Evolutionary conservation across 805 yeast genomes (phyloP).

Genomic region (Metschnikowia hibisci): DNA sequence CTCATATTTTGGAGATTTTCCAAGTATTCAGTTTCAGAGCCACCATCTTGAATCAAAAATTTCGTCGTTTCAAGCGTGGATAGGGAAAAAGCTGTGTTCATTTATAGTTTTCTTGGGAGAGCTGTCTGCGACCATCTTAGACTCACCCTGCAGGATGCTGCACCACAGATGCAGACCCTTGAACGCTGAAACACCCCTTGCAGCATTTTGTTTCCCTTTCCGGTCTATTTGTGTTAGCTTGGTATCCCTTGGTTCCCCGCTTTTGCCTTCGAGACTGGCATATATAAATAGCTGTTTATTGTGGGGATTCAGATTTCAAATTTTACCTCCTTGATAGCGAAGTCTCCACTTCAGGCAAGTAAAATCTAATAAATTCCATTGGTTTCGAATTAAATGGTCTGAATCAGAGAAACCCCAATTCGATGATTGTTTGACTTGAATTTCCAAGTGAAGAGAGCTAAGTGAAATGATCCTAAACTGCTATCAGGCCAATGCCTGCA

Average conservation of each 20-base stretch:
- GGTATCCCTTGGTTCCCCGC: too few species aligned
- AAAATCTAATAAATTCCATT: too few species aligned
- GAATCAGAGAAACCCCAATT: too few species aligned
- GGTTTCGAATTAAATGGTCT: too few species aligned
- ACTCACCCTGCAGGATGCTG: not conserved
- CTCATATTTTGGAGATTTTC: constrained; percentile 1
- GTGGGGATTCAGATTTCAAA: too few species aligned
- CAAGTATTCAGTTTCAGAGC: not conserved
- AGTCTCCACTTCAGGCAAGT: too few species aligned
- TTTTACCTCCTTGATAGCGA: too few species aligned
- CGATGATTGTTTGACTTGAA: too few species aligned
- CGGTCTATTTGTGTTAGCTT: not conserved
- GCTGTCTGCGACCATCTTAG: constrained; percentile 1
- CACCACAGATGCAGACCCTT: not conserved
- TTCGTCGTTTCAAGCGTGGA: not conserved
- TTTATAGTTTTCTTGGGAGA: constrained; percentile 1
- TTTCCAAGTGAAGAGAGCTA: too few species aligned
- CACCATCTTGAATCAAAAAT: constrained; percentile 6
- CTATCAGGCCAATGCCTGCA: not conserved
- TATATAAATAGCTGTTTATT: too few species aligned
- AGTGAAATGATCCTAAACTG: too few species aligned
- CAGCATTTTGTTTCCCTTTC: not conserved
- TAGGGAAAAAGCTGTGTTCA: constrained; percentile 2
- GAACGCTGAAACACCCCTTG: not conserved
- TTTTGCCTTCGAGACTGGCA: too few species aligned